These are phyloP conservation scores for Venturia pyrina DNA, from an alignment of 2,329 filamentous ascomycete genomes.

Conservation along the genomic window DNA sequence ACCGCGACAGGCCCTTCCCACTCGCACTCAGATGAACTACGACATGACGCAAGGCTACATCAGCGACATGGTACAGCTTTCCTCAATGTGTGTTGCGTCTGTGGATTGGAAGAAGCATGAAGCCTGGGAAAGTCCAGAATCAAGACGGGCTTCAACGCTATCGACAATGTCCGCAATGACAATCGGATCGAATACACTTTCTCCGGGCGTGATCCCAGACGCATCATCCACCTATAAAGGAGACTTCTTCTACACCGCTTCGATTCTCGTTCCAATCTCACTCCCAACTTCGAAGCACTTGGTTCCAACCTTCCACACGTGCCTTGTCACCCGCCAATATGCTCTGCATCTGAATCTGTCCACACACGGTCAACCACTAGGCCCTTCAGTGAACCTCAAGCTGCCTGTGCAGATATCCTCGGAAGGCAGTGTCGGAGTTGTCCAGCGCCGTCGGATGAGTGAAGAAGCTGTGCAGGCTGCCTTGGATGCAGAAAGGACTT, in stretches of 20 bases:
- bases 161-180: conserved; percentile 22
- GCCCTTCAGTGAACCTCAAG: conserved; percentile 27
- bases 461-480: background rate
- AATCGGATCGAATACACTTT: conserved; percentile 22
- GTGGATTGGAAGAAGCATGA: conserved; percentile 46
- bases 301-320: conserved; percentile 60
- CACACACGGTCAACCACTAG: conserved; percentile 33
- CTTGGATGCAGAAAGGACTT: conserved; percentile 1
- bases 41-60: conserved; percentile 44
- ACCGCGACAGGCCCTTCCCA: conserved; percentile 41
- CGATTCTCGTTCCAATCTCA: conserved; percentile 53
- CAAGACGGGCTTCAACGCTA: conserved; percentile 6
- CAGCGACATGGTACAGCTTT: conserved; percentile 42
- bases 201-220: conserved; percentile 21
- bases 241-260: conserved; percentile 48
- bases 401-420: conserved; percentile 37
- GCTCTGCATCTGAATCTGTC: conserved; percentile 48
- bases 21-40: conserved; percentile 29
- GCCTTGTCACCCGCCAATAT: conserved; percentile 56
- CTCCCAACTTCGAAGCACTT: conserved; percentile 52
- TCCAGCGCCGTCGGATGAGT: conserved; percentile 2
- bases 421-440: conserved; percentile 20
- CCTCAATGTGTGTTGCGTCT: conserved; percentile 46
- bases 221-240: conserved; percentile 34
- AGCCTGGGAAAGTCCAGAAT: conserved; percentile 18